phyloP scores from a whole-genome alignment of 345 rosid species.

The Stellera chamaejasme region DNA sequence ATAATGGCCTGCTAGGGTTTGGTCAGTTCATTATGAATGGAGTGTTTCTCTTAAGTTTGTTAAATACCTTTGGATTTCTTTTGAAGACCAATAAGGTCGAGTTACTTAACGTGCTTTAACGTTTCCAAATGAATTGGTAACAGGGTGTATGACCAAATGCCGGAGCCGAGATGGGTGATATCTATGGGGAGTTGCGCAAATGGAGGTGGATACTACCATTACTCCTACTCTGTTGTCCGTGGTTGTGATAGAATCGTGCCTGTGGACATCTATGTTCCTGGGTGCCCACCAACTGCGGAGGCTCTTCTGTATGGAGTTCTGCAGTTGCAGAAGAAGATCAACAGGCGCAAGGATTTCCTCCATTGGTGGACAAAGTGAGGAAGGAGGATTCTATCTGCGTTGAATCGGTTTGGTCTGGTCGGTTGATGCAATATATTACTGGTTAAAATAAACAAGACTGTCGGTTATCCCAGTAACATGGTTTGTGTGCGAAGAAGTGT shows the following conservation, averaged over 20 bases:
- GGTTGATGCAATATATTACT: too few relatives aligned
- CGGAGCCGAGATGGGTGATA: constrained; percentile 97
- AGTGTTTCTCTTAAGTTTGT: too few relatives aligned
- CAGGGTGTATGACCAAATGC: constrained; percentile 99
- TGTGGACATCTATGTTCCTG: constrained; percentile 92
- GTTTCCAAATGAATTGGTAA: constrained; percentile 9
- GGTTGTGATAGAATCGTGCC: constrained; percentile 99
- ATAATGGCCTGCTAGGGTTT: too few relatives aligned
- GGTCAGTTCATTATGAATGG: too few relatives aligned
- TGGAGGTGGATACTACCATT: constrained; percentile 97
- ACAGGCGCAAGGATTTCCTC: constrained; percentile 93
- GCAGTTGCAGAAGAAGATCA: constrained; percentile 97
- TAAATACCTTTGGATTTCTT: too few relatives aligned
- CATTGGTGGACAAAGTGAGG: constrained; percentile 88
- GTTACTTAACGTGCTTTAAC: neutral
- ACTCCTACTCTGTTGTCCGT: constrained; percentile 93
- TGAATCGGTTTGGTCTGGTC: too few relatives aligned
- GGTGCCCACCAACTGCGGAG: constrained; percentile 98
- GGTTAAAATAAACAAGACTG: too few relatives aligned
- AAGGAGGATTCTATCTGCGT: constrained; percentile 24
- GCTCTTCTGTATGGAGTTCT: constrained; percentile 88
- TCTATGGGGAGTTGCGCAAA: constrained; percentile 99
- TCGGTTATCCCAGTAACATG: too few relatives aligned
- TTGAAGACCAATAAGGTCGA: neutral
- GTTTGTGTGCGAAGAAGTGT: too few relatives aligned